A percentile compares a stretch with the other conserved stretches of the same genome.
phyloP scores from a whole-genome alignment of 805 yeast species.

The Metschnikowia cerradonensis region DNA sequence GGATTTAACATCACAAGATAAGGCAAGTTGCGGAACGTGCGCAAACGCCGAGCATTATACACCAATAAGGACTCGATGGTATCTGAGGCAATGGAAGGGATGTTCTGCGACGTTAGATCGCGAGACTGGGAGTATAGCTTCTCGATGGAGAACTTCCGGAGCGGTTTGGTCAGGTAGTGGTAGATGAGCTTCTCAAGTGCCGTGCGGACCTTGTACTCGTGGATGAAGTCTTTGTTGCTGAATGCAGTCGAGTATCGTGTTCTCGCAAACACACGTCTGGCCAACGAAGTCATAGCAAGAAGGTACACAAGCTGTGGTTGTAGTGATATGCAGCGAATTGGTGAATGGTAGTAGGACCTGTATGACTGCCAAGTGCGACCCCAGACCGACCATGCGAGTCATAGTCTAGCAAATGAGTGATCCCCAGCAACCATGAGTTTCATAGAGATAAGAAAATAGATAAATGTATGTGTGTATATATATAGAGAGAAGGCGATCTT shows the following conservation, averaged over 20 bases:
- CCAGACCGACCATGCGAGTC: not conserved
- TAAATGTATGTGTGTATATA: no score
- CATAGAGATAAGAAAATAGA: not conserved
- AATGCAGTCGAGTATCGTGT: not conserved
- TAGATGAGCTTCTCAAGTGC: slow-evolving; percentile 56
- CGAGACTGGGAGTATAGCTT: slow-evolving; percentile 42
- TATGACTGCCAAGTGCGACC: not conserved
- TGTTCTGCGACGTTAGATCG: slow-evolving; percentile 34
- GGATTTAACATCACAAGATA: slow-evolving; percentile 86
- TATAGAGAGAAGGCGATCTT: no score
- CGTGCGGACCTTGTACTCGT: slow-evolving; percentile 55
- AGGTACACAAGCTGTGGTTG: not conserved
- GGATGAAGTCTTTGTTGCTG: slow-evolving; percentile 31
- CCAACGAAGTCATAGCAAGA: not conserved
- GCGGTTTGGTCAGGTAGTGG: slow-evolving; percentile 48
- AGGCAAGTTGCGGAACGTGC: slow-evolving; percentile 70
- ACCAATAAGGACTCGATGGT: slow-evolving; percentile 56
- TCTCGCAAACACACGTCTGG: not conserved
- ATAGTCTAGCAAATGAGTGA: not conserved
- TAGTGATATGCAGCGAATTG: not conserved
- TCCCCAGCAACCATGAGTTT: not conserved
- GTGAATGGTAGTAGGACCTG: not conserved
- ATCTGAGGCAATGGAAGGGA: slow-evolving; percentile 46
- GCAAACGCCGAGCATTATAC: slow-evolving; percentile 66
- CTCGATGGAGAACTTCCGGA: slow-evolving; percentile 52